Conservation (phyloP, 768 basidiomycete species). For the Collybia sordida region DNA sequence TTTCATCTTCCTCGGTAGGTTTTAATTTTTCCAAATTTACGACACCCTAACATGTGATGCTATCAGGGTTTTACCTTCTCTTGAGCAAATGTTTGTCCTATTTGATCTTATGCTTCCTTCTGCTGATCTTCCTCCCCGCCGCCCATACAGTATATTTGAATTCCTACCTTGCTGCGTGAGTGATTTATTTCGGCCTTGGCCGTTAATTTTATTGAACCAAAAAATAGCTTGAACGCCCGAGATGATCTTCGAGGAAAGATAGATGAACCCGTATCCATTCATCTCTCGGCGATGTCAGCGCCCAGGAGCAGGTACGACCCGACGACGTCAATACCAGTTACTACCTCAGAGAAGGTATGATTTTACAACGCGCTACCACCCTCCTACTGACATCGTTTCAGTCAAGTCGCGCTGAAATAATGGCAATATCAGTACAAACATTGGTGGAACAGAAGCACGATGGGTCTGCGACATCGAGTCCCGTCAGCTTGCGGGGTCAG, state of each 20-base stretch:
- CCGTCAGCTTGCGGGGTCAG: no score
- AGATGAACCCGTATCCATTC: conserved; percentile 39
- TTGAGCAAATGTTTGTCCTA: conserved; percentile 48
- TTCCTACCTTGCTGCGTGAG: conserved; percentile 50
- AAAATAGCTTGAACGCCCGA: conserved; percentile 44
- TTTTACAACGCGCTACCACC: background rate
- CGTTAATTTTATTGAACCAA: background rate
- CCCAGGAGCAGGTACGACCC: conserved; percentile 5
- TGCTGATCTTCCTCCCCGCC: background rate
- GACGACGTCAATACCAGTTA: background rate
- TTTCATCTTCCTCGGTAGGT: conserved; percentile 49
- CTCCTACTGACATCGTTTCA: background rate
- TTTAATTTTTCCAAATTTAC: background rate
- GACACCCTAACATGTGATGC: background rate
- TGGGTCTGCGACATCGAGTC: background rate
- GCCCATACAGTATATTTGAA: conserved; percentile 49
- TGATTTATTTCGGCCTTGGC: background rate
- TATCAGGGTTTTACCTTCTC: conserved; percentile 45
- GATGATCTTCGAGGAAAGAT: conserved; percentile 33
- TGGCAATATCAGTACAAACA: conserved; percentile 14
- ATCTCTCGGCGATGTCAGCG: conserved; percentile 35
- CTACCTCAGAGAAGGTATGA: conserved; percentile 10
- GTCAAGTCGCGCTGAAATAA: conserved; percentile 6
- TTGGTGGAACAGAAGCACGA: conserved; percentile 8
- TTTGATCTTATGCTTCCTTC: background rate